Evolutionary conservation across 768 basidiomycete species (phyloP), one percentile per base, ranked within the genome.

Genomic region (Lactarius vividus): DNA sequence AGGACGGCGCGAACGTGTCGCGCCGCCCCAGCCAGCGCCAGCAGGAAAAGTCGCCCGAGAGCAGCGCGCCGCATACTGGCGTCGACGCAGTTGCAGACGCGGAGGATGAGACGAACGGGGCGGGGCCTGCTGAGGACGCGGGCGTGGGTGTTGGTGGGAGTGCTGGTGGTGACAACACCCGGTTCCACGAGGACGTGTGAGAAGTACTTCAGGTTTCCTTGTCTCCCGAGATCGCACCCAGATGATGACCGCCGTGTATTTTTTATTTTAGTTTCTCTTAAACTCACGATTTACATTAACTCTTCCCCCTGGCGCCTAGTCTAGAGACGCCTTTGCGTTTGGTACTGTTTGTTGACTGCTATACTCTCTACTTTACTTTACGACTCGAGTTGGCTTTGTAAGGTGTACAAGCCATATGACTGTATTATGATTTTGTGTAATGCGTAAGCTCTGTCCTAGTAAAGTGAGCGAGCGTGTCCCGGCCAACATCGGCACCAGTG

Each of bases 31-130:
- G 84, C 72, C 79, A 82, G 70, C 84, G 90, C 55, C 86, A 84
- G 72, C 82, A 85, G 76, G 91, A 89, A 74, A 90, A 91, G 76
- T 87, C 89, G 11, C 87, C 89, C 0, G 88, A 87, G 72, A 84
- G 84, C 7, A 80, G 81, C 23, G 52, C 68, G 11, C 81, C 80
- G 13, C 81, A 77, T 64, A 54, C 57, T 33, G 69, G 65, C 23
- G 28, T 46, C 6, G 62, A 63, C 28, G 57, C 46, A 16, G 63
- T 60, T 2, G 64, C 64, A 4, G 35, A 62, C 15, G 29, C 46
- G n/a, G 63, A 71, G 15, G 65, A 62, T 2, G 72, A 69, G 13
- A 72, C 65, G 11, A 73, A 73, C 18, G 67, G 62, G 1, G 72
- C 56, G 1, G 72, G 61, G 20, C 62, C 67, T 7, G 67, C 65